Conservation (phyloP, 768 basidiomycete genomes). For the Pulveroboletus sp. region DNA sequence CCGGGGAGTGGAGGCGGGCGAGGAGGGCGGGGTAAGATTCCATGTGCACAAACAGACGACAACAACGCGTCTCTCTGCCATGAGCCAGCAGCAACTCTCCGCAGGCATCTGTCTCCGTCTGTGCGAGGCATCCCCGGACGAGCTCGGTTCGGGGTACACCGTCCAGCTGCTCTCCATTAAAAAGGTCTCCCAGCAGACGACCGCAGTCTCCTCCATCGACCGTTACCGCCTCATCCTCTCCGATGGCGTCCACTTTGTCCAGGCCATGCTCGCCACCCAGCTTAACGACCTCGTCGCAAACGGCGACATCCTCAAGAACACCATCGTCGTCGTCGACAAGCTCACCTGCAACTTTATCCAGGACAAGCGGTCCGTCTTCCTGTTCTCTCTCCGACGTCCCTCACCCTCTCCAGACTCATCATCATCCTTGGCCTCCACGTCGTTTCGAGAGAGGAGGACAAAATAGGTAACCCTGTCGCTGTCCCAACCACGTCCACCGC, state of each 20-base stretch:
- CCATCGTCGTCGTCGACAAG: slow-evolving; percentile 65
- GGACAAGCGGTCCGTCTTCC: slow-evolving; percentile 60
- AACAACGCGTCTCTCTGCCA: slow-evolving; percentile 24
- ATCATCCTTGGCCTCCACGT: slow-evolving; percentile 71
- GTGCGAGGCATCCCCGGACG: slow-evolving; percentile 34
- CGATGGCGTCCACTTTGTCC: slow-evolving; percentile 81
- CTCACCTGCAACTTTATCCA: slow-evolving; percentile 83
- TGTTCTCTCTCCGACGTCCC: not conserved
- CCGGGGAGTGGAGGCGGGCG: slow-evolving; percentile 23
- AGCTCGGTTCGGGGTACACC: slow-evolving; percentile 38
- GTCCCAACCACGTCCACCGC: slow-evolving; percentile 36
- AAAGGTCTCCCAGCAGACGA: slow-evolving; percentile 48
- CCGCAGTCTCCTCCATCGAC: slow-evolving; percentile 39
- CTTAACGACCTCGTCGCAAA: slow-evolving; percentile 72
- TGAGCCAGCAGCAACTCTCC: slow-evolving; percentile 51
- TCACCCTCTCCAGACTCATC: slow-evolving; percentile 53
- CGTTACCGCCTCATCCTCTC: slow-evolving; percentile 83
- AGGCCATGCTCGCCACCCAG: slow-evolving; percentile 94
- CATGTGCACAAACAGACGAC: slow-evolving; percentile 17
- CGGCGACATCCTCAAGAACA: slow-evolving; percentile 57
- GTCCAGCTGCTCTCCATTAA: slow-evolving; percentile 85
- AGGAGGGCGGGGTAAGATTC: slow-evolving; percentile 26
- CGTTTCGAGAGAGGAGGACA: slow-evolving; percentile 51
- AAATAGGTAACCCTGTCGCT: slow-evolving; percentile 63
- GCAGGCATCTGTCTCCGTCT: slow-evolving; percentile 54